Conservation (phyloP, 2,329 filamentous ascomycete genomes). For the Stachybotrys chlorohalonatus region DNA sequence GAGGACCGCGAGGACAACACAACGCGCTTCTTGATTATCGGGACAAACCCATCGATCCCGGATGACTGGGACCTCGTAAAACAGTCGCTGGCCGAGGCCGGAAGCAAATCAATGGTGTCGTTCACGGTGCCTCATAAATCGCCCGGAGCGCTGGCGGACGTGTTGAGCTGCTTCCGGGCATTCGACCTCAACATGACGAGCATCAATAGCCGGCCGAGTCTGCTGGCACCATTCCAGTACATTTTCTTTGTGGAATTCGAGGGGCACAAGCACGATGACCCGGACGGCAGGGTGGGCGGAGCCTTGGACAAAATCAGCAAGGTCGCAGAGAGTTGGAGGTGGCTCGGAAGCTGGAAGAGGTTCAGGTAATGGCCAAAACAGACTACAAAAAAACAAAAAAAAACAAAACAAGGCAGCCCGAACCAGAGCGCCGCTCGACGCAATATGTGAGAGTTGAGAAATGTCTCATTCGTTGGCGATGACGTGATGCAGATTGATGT, state of each 20-base stretch:
- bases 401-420: neutral
- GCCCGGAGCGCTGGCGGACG: constrained; percentile 76
- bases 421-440: neutral
- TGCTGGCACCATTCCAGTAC: constrained; percentile 73
- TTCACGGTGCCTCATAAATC: constrained; percentile 73
- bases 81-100: constrained; percentile 13
- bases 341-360: constrained; percentile 59
- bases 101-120: constrained; percentile 64
- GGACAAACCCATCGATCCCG: constrained; percentile 20
- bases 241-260: constrained; percentile 91
- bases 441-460: neutral
- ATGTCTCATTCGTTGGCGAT: neutral
- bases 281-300: constrained; percentile 46
- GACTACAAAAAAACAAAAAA: no score
- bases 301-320: constrained; percentile 49
- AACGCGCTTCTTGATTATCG: constrained; percentile 69
- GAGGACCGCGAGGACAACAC: constrained; percentile 68
- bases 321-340: constrained; percentile 55
- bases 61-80: constrained; percentile 15
- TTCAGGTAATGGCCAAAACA: constrained; percentile 11
- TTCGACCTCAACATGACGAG: constrained; percentile 75
- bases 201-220: constrained; percentile 79
- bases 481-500: neutral
- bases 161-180: constrained; percentile 67
- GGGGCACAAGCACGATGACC: constrained; percentile 44